Base-by-base conservation (phyloP, 371 early-diverging fungal genomes). In the Mucor velutinosus region DNA sequence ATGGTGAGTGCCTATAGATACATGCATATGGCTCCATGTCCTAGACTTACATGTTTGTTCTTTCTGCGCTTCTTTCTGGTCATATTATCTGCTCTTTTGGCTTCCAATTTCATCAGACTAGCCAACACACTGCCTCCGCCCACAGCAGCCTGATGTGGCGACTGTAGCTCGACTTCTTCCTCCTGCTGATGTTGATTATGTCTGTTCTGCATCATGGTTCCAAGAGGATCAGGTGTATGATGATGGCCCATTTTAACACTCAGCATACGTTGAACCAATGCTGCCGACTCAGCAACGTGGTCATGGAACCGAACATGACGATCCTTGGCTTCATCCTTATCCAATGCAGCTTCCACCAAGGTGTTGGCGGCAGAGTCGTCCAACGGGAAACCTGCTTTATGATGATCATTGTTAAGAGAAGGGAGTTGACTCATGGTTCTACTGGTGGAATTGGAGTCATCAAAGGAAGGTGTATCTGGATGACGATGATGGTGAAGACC, bases 221-320 rank as follows among this genome's bases (percentile, higher is more conserved):
- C 62, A 6, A 66, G n/a, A 30, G 62, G 39, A 43, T 62, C 66
- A n/a, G 23, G 49, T 19, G 41, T 21, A 3, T 25, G 43, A 14
- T 43, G 43, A 29, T 35, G 59, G 6, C 60, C 60, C 10, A 43
- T 39, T 35, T 67, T 75, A 4, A 60, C 27, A 43, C 75, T 71
- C 35, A 83, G 49, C 79, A 83, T 80, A 1, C 76, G 76, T 53
- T 80, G 68, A 12, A 83, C 83, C 29, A 83, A 64, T 19, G 77
- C 77, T 0, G 80, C 83, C 0, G 81, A 78, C 72, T 80, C 79
- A 19, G 70, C 69, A 33, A 83, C 79, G 57, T 83, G 83, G 35
- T 83, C 76, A 37, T 76, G 83, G 61, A 80, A 83, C 1, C 77
- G 66, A 21, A 80, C 75, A 73, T 83, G 83, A n/a, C 83, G 64